These are phyloP conservation scores for Penicillium sp. DNA, from an alignment of 2,329 filamentous ascomycete genomes.

Conservation along the genomic window DNA sequence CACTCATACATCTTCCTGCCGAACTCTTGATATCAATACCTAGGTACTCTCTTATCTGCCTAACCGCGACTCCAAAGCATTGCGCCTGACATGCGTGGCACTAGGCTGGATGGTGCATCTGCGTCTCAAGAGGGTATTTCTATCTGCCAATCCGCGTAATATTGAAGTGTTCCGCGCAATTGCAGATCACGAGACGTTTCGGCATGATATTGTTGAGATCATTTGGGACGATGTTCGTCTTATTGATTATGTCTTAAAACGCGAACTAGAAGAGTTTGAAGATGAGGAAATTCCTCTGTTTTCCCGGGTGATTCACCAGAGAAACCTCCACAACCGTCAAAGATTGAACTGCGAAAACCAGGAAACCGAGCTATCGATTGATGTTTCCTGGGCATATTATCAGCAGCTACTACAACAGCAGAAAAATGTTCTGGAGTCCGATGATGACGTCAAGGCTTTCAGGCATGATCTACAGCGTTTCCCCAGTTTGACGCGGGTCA, in stretches of 20 bases:
- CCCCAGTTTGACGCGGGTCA: conserved; percentile 34
- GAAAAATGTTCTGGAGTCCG: conserved; percentile 23
- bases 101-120: conserved; percentile 18
- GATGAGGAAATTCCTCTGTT: not conserved
- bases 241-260: too few relatives aligned
- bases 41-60: conserved; percentile 16
- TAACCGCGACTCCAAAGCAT: conserved; percentile 23
- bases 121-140: conserved; percentile 34
- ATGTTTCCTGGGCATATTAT: conserved; percentile 26
- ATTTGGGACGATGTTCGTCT: conserved; percentile 24
- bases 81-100: conserved; percentile 22
- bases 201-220: conserved; percentile 31
- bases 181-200: conserved; percentile 32
- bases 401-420: conserved; percentile 32
- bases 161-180: conserved; percentile 34
- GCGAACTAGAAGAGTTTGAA: not conserved
- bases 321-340: not conserved
- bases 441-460: conserved; percentile 29
- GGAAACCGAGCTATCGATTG: not conserved
- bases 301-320: not conserved
- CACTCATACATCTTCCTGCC: not conserved
- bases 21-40: not conserved
- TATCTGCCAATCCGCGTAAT: conserved; percentile 39
- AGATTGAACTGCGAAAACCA: not conserved
- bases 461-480: conserved; percentile 32